phyloP scores from a whole-genome alignment of 768 basidiomycete genomes.

The Leccinum broughii region DNA sequence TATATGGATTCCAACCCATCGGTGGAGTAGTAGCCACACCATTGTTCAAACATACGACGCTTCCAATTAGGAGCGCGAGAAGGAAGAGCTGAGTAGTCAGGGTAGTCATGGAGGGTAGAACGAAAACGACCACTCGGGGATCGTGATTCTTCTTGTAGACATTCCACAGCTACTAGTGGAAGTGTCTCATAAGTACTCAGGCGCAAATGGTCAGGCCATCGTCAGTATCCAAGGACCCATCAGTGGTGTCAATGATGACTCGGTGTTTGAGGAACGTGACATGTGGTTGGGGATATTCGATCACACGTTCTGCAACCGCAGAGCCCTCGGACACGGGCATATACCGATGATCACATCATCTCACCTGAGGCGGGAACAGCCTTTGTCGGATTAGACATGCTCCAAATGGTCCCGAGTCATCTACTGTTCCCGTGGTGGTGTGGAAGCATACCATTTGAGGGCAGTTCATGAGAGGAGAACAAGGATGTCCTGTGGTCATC shows the following conservation, averaged over 20 bases:
- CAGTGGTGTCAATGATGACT: background rate
- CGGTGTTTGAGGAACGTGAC: background rate
- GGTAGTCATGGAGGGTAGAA: background rate
- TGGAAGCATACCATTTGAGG: no score
- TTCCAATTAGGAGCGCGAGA: background rate
- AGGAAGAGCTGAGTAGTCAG: background rate
- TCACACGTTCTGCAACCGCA: background rate
- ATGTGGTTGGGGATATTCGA: background rate
- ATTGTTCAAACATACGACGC: conserved; percentile 4
- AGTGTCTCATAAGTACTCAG: background rate
- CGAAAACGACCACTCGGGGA: background rate
- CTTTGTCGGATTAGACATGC: background rate
- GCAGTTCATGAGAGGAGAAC: no score
- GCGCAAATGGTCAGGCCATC: background rate
- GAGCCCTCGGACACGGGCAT: background rate
- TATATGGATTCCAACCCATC: conserved; percentile 22
- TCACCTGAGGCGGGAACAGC: background rate
- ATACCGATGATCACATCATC: background rate
- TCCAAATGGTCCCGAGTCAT: no score
- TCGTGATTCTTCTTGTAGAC: background rate
- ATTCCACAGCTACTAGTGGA: background rate
- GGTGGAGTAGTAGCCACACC: conserved; percentile 14
- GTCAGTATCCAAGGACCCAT: background rate
- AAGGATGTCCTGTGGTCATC: no score
- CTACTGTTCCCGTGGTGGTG: no score